Evolutionary conservation across 768 basidiomycete species (phyloP).

Genomic region (Panaeolus papilionaceus): DNA sequence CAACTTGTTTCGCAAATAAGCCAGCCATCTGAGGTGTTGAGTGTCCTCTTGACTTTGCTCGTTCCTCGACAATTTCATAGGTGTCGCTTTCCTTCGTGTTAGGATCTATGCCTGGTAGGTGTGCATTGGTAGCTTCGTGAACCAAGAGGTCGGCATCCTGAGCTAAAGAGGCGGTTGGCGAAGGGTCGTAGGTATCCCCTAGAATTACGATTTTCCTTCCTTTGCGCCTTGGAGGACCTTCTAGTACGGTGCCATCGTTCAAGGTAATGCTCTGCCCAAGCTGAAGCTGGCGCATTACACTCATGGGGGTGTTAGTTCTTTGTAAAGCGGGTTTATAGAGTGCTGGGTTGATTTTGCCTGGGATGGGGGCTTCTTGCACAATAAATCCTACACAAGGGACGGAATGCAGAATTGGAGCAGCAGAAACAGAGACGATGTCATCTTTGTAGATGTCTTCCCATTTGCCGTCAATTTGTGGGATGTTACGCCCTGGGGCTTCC

Average conservation of each 20-base stretch:
- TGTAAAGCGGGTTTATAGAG: conserved; percentile 72
- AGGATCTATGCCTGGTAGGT: conserved; percentile 69
- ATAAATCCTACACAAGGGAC: conserved; percentile 85
- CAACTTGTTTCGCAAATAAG: conserved; percentile 70
- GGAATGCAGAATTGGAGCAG: conserved; percentile 81
- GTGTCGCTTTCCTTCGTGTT: conserved; percentile 67
- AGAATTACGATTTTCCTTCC: conserved; percentile 84
- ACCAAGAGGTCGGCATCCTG: conserved; percentile 74
- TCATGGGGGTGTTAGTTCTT: conserved; percentile 72
- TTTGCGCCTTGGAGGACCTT: conserved; percentile 65
- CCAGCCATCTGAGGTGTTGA: conserved; percentile 94
- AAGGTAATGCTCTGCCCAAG: conserved; percentile 68
- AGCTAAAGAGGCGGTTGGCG: conserved; percentile 66
- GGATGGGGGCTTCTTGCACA: conserved; percentile 69
- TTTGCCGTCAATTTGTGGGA: conserved; percentile 59
- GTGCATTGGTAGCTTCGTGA: conserved; percentile 92
- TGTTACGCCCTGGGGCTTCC: conserved; percentile 74
- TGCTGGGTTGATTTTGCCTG: conserved; percentile 77
- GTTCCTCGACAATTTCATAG: conserved; percentile 62
- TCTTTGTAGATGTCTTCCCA: conserved; percentile 74
- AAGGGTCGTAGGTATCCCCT: conserved; percentile 86
- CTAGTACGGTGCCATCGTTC: conserved; percentile 73
- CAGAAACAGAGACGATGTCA: conserved; percentile 64
- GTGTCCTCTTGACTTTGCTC: conserved; percentile 81
- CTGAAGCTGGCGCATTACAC: conserved; percentile 70